These are phyloP conservation scores for Potentilla sterilis DNA, from an alignment of 306 rosid species.

Conservation along the genomic window DNA sequence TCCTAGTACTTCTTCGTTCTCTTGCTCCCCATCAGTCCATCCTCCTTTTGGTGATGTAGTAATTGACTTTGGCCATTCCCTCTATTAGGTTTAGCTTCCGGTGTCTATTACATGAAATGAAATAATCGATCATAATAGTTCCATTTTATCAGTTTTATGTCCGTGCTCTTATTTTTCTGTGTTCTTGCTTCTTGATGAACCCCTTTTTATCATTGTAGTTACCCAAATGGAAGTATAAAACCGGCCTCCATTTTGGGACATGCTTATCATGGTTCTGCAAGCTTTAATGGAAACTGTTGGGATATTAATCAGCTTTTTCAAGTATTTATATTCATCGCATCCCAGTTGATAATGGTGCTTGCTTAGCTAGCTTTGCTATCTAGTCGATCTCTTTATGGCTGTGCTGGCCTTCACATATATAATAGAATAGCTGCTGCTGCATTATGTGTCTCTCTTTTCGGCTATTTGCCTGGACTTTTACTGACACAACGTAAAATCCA, in stretches of 20 bases:
- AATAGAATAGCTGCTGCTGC: slow-evolving; percentile 2
- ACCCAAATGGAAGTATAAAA: slow-evolving; percentile 6
- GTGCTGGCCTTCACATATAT: not conserved
- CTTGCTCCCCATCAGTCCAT: slow-evolving; percentile 45
- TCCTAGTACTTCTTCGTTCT: slow-evolving; percentile 44
- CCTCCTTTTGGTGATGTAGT: slow-evolving; percentile 58
- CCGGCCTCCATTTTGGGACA: slow-evolving; percentile 19
- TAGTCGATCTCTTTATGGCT: not conserved
- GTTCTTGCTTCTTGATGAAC: slow-evolving; percentile 23
- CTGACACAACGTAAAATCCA: slow-evolving; percentile 37
- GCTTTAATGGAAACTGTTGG: slow-evolving; percentile 21
- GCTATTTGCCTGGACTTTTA: slow-evolving; percentile 46
- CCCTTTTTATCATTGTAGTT: slow-evolving; percentile 34
- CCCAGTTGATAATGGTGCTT: slow-evolving; percentile 2
- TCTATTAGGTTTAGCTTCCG: slow-evolving; percentile 34
- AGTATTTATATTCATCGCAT: slow-evolving; percentile 1
- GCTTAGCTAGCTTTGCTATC: not conserved
- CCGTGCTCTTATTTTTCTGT: slow-evolving; percentile 29
- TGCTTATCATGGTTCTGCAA: slow-evolving; percentile 11
- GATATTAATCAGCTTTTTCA: not conserved
- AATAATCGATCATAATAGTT: not conserved
- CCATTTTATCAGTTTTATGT: not conserved
- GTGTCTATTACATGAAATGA: not conserved
- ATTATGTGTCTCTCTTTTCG: slow-evolving; percentile 28
- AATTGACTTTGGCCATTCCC: slow-evolving; percentile 57